Percentiles rank a stretch among this genome's conserved stretches.
Evolutionary conservation across 164 flowering plant species (phyloP).

Genomic region (Amborella trichopoda): DNA sequence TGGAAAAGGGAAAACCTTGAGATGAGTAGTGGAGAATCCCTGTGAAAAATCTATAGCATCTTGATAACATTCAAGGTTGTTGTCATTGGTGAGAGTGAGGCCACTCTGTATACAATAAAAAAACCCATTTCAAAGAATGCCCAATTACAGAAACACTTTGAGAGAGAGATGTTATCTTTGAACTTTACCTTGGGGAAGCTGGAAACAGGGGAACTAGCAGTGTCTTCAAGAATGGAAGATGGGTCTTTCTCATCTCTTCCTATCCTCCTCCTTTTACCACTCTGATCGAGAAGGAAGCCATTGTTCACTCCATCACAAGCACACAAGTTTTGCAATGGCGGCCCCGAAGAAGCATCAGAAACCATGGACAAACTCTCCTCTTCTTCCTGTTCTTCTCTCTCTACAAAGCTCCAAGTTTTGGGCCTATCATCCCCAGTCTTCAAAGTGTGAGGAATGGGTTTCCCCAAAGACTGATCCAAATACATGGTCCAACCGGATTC

Average conservation of each 20-base stretch:
- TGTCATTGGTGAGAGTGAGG: constrained; percentile 16
- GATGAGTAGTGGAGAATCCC: constrained; percentile 42
- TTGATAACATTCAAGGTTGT: constrained; percentile 27
- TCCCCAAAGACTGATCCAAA: constrained; percentile 36
- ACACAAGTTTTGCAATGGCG: constrained; percentile 29
- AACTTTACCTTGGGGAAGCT: no score
- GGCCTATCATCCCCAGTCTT: constrained; percentile 7
- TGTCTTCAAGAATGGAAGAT: constrained; percentile 50
- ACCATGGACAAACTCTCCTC: constrained; percentile 80
- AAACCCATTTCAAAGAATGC: constrained; percentile 2
- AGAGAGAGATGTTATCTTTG: constrained; percentile 30
- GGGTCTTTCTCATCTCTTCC: constrained; percentile 12
- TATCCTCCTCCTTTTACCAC: constrained; percentile 22
- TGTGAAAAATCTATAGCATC: constrained; percentile 57
- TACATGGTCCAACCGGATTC: constrained; percentile 91
- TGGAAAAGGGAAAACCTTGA: constrained; percentile 31
- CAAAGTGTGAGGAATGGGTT: constrained; percentile 14
- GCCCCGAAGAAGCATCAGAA: constrained; percentile 96
- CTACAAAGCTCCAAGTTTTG: constrained; percentile 2
- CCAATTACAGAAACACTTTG: neutral
- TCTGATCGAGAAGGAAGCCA: constrained; percentile 14
- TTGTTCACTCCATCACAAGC: constrained; percentile 18
- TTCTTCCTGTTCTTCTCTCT: constrained; percentile 14
- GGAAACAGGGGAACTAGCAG: constrained; percentile 65
- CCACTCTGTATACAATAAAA: constrained; percentile 22